Evolutionary conservation across 805 yeast species (phyloP), one percentile per base, ranked within the genome.

Genomic region (Pichia heedii): DNA sequence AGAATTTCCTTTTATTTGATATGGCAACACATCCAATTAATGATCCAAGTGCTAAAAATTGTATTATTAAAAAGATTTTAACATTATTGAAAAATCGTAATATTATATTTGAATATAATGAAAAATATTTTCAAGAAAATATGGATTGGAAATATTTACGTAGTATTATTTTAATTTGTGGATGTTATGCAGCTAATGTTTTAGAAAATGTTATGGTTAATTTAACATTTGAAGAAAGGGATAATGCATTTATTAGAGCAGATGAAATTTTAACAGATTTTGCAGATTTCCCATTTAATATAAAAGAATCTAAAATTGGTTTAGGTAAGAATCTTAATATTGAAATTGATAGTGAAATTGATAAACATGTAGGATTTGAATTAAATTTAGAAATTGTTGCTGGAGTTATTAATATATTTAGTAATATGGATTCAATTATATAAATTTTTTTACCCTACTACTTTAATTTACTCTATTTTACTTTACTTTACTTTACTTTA

Each of bases 21-120:
- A 93, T 93, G 97, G 96, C 98, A 26, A 93, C 98, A 9, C 98
- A 94, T 64, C 98, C 98, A 8, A 77, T 93, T 13, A 82, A 89
- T 27, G 98, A 93, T 63, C 74, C 82, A 36, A 68, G 78, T 50
- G 80, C 95, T 40, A 93, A 93, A 65, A 95, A 86, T 52, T 79
- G 80, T 43, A 74, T 93, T 44, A 79, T 80, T 44, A 72, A 78
- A 46, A 76, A 97, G 54, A 77, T 87, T 22, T 67, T 88, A 49
- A 72, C 74, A 37, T 60, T 87, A 40, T 70, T 93, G 53, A 78
- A 86, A 8, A 70, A 81, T 30, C 79, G 95, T 65, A 84, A 82
- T 41, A 73, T 83, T 52, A 73, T 70, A 46, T 57, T 81, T 26
- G 69, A 66, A 36, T 68, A 67, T 51, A 69, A 78, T 32, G 73